Conservation (phyloP, 2,329 filamentous ascomycete species). For the Colletotrichum sp. region DNA sequence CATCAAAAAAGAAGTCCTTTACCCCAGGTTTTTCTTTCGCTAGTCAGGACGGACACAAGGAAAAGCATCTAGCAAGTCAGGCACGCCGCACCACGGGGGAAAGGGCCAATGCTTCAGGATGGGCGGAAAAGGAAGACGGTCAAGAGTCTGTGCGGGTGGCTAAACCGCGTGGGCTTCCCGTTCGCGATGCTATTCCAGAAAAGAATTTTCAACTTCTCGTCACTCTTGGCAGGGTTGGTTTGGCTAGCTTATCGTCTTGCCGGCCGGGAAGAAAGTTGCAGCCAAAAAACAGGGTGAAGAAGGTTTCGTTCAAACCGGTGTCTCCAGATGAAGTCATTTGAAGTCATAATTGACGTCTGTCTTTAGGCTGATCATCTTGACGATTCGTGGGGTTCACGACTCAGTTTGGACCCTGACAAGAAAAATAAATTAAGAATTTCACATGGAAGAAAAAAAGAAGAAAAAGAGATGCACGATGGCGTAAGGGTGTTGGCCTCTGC, state of each 20-base stretch:
- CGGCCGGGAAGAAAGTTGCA: neutral
- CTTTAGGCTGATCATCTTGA: neutral
- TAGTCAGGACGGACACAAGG: neutral
- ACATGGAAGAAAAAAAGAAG: neutral
- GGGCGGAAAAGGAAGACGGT: neutral
- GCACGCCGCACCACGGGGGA: neutral
- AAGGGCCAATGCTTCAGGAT: neutral
- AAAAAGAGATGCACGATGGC: neutral
- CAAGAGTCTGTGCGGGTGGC: neutral
- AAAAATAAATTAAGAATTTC: neutral
- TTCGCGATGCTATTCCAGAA: neutral
- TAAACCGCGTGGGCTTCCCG: neutral
- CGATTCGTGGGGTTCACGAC: constrained; percentile 1
- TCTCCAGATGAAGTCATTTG: constrained; percentile 4
- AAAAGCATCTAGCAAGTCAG: neutral
- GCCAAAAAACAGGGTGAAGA: neutral
- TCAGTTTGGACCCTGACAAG: neutral
- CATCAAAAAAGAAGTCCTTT: neutral
- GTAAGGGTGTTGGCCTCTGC: neutral
- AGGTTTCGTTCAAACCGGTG: neutral
- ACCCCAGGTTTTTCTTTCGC: neutral
- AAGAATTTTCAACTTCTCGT: neutral
- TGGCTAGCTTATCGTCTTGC: neutral
- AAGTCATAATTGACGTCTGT: constrained; percentile 12
- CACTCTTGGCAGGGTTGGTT: neutral